A percentile compares a stretch with the other conserved stretches of the same genome.
phyloP scores from a whole-genome alignment of 2,329 filamentous ascomycete species.

The Ilyonectria robusta region DNA sequence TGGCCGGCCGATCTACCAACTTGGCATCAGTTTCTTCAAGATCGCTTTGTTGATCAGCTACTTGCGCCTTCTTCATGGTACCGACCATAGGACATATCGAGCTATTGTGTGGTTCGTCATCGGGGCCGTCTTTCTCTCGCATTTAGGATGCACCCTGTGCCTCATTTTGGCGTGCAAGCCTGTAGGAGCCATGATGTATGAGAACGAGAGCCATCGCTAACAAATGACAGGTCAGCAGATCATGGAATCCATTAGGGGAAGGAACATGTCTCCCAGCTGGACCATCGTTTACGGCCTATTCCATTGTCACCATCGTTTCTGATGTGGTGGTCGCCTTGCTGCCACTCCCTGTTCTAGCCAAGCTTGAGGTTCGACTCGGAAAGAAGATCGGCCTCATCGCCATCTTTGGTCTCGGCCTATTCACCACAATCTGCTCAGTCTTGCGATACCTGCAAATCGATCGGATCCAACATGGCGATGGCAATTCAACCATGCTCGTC shows the following conservation, averaged over 20 bases:
- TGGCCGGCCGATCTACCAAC: conserved; percentile 67
- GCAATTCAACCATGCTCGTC: conserved; percentile 69
- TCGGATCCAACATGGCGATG: conserved; percentile 63
- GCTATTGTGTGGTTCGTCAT: conserved; percentile 61
- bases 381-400: conserved; percentile 66
- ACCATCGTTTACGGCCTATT: conserved; percentile 66
- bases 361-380: conserved; percentile 61
- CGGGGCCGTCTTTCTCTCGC: conserved; percentile 58
- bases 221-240: conserved; percentile 54
- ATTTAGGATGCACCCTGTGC: conserved; percentile 63
- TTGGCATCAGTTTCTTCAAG: conserved; percentile 71
- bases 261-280: conserved; percentile 63
- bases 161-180: conserved; percentile 66
- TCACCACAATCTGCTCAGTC: conserved; percentile 69
- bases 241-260: conserved; percentile 58
- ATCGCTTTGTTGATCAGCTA: conserved; percentile 68
- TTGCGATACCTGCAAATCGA: conserved; percentile 67
- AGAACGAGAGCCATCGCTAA: neutral
- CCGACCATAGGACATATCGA: conserved; percentile 61
- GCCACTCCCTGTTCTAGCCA: conserved; percentile 64
- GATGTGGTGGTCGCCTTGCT: conserved; percentile 65
- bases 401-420: conserved; percentile 67
- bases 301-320: conserved; percentile 65
- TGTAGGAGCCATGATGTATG: conserved; percentile 47
- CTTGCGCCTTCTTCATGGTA: conserved; percentile 64